Evolutionary conservation across 2,329 filamentous ascomycete genomes (phyloP).

Genomic region (Nothophoma quercina): DNA sequence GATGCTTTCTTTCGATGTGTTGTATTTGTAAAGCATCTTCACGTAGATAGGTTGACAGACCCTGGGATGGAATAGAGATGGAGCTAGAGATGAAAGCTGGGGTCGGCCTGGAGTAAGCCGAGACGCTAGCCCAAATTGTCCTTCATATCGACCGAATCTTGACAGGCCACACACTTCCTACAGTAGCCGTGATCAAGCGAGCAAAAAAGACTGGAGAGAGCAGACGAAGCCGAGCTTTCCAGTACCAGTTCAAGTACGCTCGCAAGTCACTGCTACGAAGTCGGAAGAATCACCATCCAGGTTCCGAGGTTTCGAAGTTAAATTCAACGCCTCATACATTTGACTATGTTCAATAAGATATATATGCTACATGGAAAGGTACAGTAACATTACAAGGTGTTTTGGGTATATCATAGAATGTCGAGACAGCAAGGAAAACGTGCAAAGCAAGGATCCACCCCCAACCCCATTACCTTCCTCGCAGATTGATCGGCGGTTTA

Average conservation of each 20-base stretch:
- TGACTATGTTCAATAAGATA: background rate
- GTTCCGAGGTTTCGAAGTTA: background rate
- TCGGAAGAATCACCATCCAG: background rate
- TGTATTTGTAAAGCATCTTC: slow-evolving; percentile 5
- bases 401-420: slow-evolving; percentile 15
- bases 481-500: background rate
- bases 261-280: background rate
- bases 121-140: slow-evolving; percentile 4
- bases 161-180: background rate
- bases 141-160: background rate
- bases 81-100: background rate
- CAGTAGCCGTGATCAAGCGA: background rate
- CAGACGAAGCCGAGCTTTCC: background rate
- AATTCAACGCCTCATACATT: background rate
- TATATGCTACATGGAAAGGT: slow-evolving; percentile 12
- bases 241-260: no score
- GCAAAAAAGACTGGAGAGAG: no score
- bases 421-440: background rate
- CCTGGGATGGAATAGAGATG: background rate
- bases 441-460: background rate
- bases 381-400: slow-evolving; percentile 12
- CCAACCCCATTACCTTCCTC: background rate
- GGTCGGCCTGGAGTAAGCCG: background rate
- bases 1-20: slow-evolving; percentile 1
- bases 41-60: background rate